Base-by-base conservation (phyloP, 306 rosid genomes). In the Cucumis sativus region DNA sequence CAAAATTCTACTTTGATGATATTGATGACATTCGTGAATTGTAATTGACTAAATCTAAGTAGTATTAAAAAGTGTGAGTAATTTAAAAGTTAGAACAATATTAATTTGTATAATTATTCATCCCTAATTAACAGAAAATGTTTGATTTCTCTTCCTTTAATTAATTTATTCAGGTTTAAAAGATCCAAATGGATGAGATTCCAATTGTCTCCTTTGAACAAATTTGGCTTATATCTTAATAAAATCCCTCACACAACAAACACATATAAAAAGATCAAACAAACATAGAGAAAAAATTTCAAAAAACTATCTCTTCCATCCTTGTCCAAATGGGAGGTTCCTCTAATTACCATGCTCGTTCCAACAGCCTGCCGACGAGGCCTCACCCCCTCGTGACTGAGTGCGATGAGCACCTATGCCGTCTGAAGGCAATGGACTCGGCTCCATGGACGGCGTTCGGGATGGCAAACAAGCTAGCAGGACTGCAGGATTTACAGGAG, bases 311-410 rank as follows among this genome's bases (percentile, higher is more conserved):
- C 52, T 62, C 41, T 60, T 78, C 82, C 9, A 12, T 35, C 43
- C n/a, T 39, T 80, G 61, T 75, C 61, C 74, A 1, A 80, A 80
- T 76, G 79, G 58, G 68, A 58, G 79, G 79, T 1, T 60, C 70
- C 49, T 66, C 85, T 69, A 82, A 79, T 54, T 68, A 6, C 72
- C 79, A 77, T 54, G 54, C 80, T 12, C 70, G 83, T 10, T 80
- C 80, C 5, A 72, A 80, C 67, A 84, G 82, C 77, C 61, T 84
- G 11, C 79, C 82, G 18, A 55, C 84, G 17, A 61, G 54, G 62
- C 75, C 84, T 33, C 84, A 80, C 63, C 84, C 78, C 3, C 21
- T 80, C 6, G 63, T 80, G 3, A 11, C 71, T 8, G 78, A 78
- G 60, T 78, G 75, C 30, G 80, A 84, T 15, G 82, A 78, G 69